Conservation (phyloP, 257 asterid genomes). For the Salvia miltiorrhiza region DNA sequence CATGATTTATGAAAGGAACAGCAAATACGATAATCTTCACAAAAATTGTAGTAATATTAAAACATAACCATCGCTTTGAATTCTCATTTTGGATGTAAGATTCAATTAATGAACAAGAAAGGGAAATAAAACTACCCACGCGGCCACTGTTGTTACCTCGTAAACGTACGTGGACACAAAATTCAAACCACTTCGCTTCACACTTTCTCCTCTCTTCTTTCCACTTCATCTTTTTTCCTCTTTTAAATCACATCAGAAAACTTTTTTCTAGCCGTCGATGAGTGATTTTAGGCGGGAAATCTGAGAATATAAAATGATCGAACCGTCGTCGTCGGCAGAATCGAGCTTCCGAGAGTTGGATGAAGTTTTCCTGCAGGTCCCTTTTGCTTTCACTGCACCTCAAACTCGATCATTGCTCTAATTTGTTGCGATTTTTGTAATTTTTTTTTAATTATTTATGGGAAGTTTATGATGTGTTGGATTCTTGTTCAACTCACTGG, state of each 20-base stretch:
- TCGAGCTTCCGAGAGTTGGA: slow-evolving; percentile 82
- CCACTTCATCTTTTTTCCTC: background rate
- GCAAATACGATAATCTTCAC: background rate
- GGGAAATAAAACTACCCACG: slow-evolving; percentile 30
- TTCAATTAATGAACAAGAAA: background rate
- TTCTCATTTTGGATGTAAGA: background rate
- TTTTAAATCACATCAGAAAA: too few relatives aligned
- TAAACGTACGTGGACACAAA: slow-evolving; percentile 2
- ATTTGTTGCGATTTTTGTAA: background rate
- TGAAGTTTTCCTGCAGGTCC: slow-evolving; percentile 82
- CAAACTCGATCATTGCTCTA: background rate
- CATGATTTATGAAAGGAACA: background rate
- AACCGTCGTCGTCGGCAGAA: slow-evolving; percentile 52
- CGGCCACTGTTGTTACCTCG: slow-evolving; percentile 35
- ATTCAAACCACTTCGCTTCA: slow-evolving; percentile 15
- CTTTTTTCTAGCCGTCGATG: background rate
- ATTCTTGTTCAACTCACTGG: slow-evolving; percentile 10
- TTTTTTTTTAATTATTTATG: background rate
- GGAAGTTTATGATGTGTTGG: background rate
- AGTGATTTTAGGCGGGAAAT: slow-evolving; percentile 36
- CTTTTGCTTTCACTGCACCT: background rate
- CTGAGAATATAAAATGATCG: slow-evolving; percentile 39
- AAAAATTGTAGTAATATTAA: background rate
- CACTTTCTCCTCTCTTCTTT: background rate
- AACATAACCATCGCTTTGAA: slow-evolving; percentile 10